These are phyloP conservation scores for Starmerella roubikii DNA, from an alignment of 805 yeast genomes.

Conservation along the genomic window DNA sequence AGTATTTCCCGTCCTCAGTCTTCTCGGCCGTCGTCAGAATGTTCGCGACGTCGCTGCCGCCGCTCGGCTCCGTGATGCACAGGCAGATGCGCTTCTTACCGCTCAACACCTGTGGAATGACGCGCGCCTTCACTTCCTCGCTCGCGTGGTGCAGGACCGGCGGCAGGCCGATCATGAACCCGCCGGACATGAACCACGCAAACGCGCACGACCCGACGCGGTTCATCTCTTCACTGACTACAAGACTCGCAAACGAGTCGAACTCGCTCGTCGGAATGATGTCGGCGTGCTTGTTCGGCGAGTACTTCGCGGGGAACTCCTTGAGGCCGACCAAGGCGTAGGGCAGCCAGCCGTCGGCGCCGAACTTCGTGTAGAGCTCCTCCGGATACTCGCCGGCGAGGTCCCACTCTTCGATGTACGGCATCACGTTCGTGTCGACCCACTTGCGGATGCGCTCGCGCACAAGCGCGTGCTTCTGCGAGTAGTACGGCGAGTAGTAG, in stretches of 20 bases:
- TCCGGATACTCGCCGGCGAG: slow-evolving; percentile 27
- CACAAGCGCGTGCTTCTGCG: slow-evolving; percentile 28
- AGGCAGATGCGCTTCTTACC: slow-evolving; percentile 33
- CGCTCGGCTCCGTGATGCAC: slow-evolving; percentile 33
- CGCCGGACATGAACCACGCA: slow-evolving; percentile 31
- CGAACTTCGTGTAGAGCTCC: slow-evolving; percentile 26
- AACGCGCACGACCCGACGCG: slow-evolving; percentile 33
- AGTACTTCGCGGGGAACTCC: slow-evolving; percentile 26
- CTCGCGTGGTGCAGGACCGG: slow-evolving; percentile 28
- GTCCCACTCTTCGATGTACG: slow-evolving; percentile 33
- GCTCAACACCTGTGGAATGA: slow-evolving; percentile 27
- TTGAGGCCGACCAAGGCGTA: slow-evolving; percentile 24
- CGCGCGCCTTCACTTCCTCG: slow-evolving; percentile 24
- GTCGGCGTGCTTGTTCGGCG: slow-evolving; percentile 20
- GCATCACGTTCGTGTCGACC: slow-evolving; percentile 29
- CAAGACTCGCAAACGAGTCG: slow-evolving; percentile 29
- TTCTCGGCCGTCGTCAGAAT: slow-evolving; percentile 29
- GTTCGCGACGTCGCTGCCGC: slow-evolving; percentile 34
- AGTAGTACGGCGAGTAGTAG: slow-evolving; percentile 29
- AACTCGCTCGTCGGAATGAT: slow-evolving; percentile 25
- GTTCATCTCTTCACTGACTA: slow-evolving; percentile 29
- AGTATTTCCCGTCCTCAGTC: slow-evolving; percentile 32
- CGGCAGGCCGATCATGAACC: slow-evolving; percentile 32
- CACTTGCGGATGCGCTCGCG: slow-evolving; percentile 31
- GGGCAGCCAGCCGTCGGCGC: slow-evolving; percentile 30